Conservation (phyloP, 345 rosid genomes). For the Eucalyptus sp. region DNA sequence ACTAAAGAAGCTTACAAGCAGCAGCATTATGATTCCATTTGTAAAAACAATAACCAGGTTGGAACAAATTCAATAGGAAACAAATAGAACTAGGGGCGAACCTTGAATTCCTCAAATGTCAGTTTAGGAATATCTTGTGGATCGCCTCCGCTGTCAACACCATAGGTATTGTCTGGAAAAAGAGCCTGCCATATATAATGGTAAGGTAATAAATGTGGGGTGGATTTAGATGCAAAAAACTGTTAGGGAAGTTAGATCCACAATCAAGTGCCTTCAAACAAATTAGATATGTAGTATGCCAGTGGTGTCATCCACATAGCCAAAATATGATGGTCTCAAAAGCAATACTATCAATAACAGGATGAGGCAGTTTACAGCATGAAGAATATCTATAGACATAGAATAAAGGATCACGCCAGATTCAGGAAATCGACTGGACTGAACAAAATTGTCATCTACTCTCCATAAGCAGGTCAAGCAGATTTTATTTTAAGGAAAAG, state of each 20-base stretch:
- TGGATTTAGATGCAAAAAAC: not conserved
- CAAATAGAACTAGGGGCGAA: not conserved
- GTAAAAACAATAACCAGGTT: not conserved
- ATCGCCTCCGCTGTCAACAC: slow-evolving; percentile 99
- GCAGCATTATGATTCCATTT: not conserved
- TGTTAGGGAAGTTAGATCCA: not conserved
- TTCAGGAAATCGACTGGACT: not conserved
- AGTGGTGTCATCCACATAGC: not conserved
- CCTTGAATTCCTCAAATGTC: slow-evolving; percentile 90
- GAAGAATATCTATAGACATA: not conserved
- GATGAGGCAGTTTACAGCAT: not conserved
- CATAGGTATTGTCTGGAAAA: slow-evolving; percentile 85
- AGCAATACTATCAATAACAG: not conserved
- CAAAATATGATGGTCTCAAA: not conserved
- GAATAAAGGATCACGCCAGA: not conserved
- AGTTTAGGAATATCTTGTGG: slow-evolving; percentile 80
- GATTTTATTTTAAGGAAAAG: not conserved
- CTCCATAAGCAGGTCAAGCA: not conserved
- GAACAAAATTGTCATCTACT: not conserved
- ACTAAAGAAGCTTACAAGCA: not conserved
- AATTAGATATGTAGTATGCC: not conserved
- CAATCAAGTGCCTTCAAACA: not conserved
- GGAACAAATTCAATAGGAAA: not conserved
- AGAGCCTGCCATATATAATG: slow-evolving; percentile 40
- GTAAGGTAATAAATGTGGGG: not conserved